Evolutionary conservation across 345 rosid species (phyloP).

Genomic region (Capsella bursapastoris): DNA sequence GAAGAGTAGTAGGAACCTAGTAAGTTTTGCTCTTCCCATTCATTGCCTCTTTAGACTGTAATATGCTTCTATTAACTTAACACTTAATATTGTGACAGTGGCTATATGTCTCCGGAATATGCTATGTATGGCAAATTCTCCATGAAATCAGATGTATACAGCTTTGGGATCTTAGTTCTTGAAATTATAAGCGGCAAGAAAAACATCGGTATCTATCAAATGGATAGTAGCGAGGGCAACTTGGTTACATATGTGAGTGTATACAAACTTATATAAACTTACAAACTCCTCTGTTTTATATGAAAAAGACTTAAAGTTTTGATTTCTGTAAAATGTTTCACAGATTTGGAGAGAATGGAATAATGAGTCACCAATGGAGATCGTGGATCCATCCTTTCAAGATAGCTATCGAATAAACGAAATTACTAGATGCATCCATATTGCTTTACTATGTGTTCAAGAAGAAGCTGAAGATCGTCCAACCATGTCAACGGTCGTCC

Average conservation of each 20-base stretch:
- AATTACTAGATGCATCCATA: constrained; percentile 54
- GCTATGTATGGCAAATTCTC: constrained; percentile 41
- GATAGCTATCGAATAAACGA: constrained; percentile 43
- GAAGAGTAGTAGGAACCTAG: constrained; percentile 55
- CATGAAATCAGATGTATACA: constrained; percentile 44
- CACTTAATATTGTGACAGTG: constrained; percentile 26
- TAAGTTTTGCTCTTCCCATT: constrained; percentile 24
- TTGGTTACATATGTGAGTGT: constrained; percentile 31
- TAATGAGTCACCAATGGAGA: constrained; percentile 29
- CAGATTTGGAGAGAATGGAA: constrained; percentile 54
- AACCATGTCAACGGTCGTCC: constrained; percentile 47
- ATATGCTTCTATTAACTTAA: background rate
- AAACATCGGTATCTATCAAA: constrained; percentile 18
- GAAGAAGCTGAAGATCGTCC: constrained; percentile 54
- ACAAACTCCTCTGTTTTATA: background rate
- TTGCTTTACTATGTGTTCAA: constrained; percentile 53
- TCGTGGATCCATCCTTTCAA: constrained; percentile 28
- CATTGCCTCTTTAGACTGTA: background rate
- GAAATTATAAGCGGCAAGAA: constrained; percentile 37
- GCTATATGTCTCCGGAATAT: constrained; percentile 46
- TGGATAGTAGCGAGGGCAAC: constrained; percentile 1
- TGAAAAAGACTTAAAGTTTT: background rate
- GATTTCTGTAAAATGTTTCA: background rate
- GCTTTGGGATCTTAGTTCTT: constrained; percentile 37
- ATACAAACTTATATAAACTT: background rate